A percentile compares a stretch with the other conserved stretches of the same genome.
Evolutionary conservation across 2,329 filamentous ascomycete species (phyloP).

Genomic region (Dactylellina leptospora): DNA sequence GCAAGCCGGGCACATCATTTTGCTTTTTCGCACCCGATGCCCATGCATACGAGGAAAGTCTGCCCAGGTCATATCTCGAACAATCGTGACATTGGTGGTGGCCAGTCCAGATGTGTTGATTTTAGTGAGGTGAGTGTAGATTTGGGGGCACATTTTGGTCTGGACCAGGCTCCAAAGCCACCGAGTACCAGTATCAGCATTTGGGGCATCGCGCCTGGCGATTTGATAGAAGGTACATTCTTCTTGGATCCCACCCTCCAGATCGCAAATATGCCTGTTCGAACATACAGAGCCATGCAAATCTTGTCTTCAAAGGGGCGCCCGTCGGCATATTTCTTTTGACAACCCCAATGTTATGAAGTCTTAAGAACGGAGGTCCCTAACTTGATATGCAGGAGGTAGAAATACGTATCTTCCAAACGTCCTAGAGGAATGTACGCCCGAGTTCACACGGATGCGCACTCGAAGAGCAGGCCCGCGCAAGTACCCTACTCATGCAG

Average conservation of each 20-base stretch:
- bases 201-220: not conserved
- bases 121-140: not conserved
- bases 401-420: constrained; percentile 34
- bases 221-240: constrained; percentile 22
- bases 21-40: not conserved
- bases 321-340: constrained; percentile 39
- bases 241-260: constrained; percentile 31
- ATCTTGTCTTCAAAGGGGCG: constrained; percentile 38
- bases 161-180: constrained; percentile 1
- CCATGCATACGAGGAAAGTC: not conserved
- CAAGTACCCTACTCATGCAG: constrained; percentile 42
- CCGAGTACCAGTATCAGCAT: constrained; percentile 2
- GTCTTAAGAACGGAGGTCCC: constrained; percentile 49
- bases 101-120: constrained; percentile 20
- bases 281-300: constrained; percentile 25
- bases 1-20: constrained; percentile 4
- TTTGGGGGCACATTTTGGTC: too few species aligned
- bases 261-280: constrained; percentile 20
- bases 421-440: constrained; percentile 47
- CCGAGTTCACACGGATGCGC: constrained; percentile 16
- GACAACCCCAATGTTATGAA: constrained; percentile 39
- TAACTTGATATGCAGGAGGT: constrained; percentile 49
- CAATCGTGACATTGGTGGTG: too few species aligned
- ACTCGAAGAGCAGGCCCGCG: constrained; percentile 14
- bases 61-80: not conserved